phyloP scores from a whole-genome alignment of 2,329 filamentous ascomycete genomes.

The Pseudogymnoascus sp. region DNA sequence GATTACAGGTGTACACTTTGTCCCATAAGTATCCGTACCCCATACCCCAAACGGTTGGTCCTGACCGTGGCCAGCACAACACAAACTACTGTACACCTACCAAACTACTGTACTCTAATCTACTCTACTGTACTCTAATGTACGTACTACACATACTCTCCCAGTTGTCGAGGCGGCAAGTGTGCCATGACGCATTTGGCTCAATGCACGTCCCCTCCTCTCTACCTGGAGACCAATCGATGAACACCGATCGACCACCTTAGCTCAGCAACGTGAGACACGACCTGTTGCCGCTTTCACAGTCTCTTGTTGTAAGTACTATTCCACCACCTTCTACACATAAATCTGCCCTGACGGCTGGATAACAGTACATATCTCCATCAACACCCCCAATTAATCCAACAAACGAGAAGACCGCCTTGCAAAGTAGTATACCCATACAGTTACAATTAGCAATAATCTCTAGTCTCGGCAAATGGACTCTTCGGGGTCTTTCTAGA shows the following conservation, averaged over 20 bases:
- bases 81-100: background rate
- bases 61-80: background rate
- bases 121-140: slow-evolving; percentile 1
- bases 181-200: slow-evolving; percentile 1
- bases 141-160: background rate
- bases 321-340: background rate
- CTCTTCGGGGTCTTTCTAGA: background rate
- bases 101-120: background rate
- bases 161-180: background rate
- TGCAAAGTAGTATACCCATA: background rate
- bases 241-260: background rate
- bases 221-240: background rate
- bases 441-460: too few species aligned
- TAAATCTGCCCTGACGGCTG: background rate
- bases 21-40: background rate
- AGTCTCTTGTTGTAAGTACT: background rate
- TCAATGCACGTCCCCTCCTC: background rate
- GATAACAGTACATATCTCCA: background rate
- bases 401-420: background rate
- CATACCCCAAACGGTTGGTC: background rate
- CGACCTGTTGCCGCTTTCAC: slow-evolving; percentile 5
- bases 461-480: background rate
- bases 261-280: slow-evolving; percentile 1
- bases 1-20: background rate
- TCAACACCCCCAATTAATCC: background rate